phyloP scores from a whole-genome alignment of 2,329 filamentous ascomycete genomes.

The Phyllosticta citribraziliensis region DNA sequence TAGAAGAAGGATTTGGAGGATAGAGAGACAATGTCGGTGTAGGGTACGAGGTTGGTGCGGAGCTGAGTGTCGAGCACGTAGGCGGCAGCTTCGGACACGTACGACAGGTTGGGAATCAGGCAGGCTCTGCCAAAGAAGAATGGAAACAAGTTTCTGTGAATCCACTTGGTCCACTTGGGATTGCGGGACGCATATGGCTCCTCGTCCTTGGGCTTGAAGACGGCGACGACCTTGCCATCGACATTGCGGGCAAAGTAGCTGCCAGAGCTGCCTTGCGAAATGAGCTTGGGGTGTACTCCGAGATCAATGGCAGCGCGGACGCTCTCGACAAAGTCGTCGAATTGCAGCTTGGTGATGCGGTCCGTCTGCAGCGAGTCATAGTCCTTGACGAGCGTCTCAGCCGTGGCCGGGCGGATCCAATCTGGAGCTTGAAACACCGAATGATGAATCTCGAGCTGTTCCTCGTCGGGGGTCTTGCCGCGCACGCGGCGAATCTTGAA shows the following conservation, averaged over 20 bases:
- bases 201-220: slow-evolving; percentile 98
- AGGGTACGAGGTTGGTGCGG: slow-evolving; percentile 85
- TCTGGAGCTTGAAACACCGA: slow-evolving; percentile 93
- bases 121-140: slow-evolving; percentile 95
- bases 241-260: slow-evolving; percentile 94
- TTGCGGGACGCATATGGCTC: slow-evolving; percentile 96
- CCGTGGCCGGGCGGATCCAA: slow-evolving; percentile 68
- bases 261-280: slow-evolving; percentile 91
- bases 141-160: slow-evolving; percentile 92
- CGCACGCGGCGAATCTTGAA: slow-evolving; percentile 81
- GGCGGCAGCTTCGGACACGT: slow-evolving; percentile 93
- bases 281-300: slow-evolving; percentile 88
- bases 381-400: slow-evolving; percentile 57
- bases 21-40: slow-evolving; percentile 87
- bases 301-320: slow-evolving; percentile 84
- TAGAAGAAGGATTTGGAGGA: slow-evolving; percentile 98
- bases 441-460: slow-evolving; percentile 89
- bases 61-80: slow-evolving; percentile 90
- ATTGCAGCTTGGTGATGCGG: slow-evolving; percentile 67
- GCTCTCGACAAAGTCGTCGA: slow-evolving; percentile 80
- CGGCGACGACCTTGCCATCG: slow-evolving; percentile 88
- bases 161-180: slow-evolving; percentile 99
- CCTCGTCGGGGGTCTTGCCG: slow-evolving; percentile 65
- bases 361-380: slow-evolving; percentile 47
- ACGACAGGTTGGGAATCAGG: slow-evolving; percentile 93